Evolutionary conservation across 441 rosid species (phyloP), one percentile per base, ranked within the genome.

Genomic region (Gossypium schwendimanii): DNA sequence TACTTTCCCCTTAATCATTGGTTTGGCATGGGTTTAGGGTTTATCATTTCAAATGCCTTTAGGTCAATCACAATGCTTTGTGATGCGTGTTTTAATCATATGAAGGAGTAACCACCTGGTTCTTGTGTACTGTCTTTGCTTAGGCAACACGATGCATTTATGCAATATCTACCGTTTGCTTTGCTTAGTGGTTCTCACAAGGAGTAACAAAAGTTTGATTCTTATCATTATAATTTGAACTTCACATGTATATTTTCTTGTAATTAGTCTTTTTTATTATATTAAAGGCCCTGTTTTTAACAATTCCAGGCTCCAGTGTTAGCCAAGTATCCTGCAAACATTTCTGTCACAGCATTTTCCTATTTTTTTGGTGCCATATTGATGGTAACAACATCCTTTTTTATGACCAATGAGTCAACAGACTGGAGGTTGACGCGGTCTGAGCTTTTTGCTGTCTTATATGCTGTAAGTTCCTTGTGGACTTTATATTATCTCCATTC

Each of bases 401-500:
- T 90, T 78, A 47, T 77, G 78, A 91, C 84, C 36, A 87, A 78
- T 54, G 96, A 87, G 72, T 84, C 95, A 71, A 86, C 92, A 70
- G 92, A 89, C 62, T 92, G 97, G 99, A 86, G 72, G 77, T 80
- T 95, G 86, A 90, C 96, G 6, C 90, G 68, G 64, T 87, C 98
- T 24, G 99, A 92, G 76, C 36, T 87, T 64, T 85, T 83, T 76
- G 99, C 98, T 3, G 96, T 93, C 75, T 75, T 91, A 70, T 95
- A 92, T 83, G 99, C 95, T 47, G 99, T 95, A 88, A 91, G 98
- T 83, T 79, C 70, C 78, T 72, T 10, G 52, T 33, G 53, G 39
- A 39, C 69, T 65, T 50, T 65, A 0, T 77, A 41, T 33, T 65
- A 14, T 60, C 45, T 73, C 69, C 11, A 50, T 31, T 62, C 33